Percentiles rank a stretch among this genome's conserved stretches.
Conservation (phyloP, 768 basidiomycete species). For the Mycena maculata region DNA sequence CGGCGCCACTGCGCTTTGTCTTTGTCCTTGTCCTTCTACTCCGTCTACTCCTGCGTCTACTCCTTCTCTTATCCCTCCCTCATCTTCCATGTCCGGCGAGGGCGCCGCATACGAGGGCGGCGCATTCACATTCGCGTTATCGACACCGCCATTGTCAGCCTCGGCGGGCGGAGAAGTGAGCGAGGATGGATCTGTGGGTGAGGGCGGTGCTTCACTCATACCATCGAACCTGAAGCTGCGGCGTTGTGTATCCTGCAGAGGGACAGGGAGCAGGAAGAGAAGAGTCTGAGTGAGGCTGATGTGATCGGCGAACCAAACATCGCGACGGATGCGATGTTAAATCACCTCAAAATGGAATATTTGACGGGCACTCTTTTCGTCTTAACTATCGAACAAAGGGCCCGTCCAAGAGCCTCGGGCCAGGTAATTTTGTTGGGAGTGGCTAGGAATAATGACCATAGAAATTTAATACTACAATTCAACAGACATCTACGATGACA, state of each 20-base stretch:
- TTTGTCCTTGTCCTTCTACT: not conserved
- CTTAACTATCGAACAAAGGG: no score
- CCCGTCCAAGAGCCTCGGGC: no score
- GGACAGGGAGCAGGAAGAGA: not conserved
- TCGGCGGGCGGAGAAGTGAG: not conserved
- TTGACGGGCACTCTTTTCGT: no score
- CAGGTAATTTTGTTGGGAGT: no score
- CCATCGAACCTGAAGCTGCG: slow-evolving; percentile 18
- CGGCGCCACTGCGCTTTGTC: not conserved
- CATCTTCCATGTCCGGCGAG: not conserved
- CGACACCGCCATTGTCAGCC: not conserved
- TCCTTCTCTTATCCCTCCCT: not conserved
- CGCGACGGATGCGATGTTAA: not conserved
- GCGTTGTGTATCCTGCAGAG: not conserved
- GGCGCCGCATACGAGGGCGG: no score
- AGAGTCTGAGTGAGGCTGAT: not conserved
- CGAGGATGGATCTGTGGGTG: slow-evolving; percentile 8
- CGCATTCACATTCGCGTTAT: not conserved
- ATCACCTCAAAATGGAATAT: no score
- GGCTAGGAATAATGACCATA: no score
- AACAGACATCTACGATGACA: no score
- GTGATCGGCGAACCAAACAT: slow-evolving; percentile 3
- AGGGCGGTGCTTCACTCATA: slow-evolving; percentile 28
- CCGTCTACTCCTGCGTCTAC: not conserved
- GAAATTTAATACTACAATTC: no score